Evolutionary conservation across 1,139 yeast species (phyloP), one percentile per base, ranked within the genome.

Genomic region (Hemisphaericaspora subhashii): DNA sequence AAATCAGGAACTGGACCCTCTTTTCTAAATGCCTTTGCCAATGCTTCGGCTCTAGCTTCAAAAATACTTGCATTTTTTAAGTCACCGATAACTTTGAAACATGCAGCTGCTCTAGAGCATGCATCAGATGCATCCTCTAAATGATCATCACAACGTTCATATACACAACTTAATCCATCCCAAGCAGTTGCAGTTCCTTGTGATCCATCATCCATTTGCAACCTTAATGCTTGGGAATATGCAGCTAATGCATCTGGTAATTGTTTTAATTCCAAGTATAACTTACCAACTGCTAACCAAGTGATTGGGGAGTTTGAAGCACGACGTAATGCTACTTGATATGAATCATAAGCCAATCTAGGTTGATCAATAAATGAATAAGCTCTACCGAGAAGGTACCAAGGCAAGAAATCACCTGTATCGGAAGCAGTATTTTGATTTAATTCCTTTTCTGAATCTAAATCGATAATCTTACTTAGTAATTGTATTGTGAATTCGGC

Each of bases 241-340:
- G 86, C 86, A 5, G 83, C 81, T 37, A 81, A 60, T 0, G 87
- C 81, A 51, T 81, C 87, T 3, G 81, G 76, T 20, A 81, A 57
- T 55, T 81, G 87, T 38, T 76, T 75, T 50, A 80, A 62, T 45
- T 73, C 74, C 42, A 81, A 58, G 52, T 81, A 81, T 36, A 82
- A 60, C 20, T 77, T 71, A 1, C 86, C 88, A 17, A 81, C 80
- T 0, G 83, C 80, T 29, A 82, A 58, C 88, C 87, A 81, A 7
- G 83, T 76, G 38, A 79, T 63, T 13, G 86, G 79, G 11, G 75
- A 70, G 25, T 66, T 64, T 14, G 81, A 73, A 0, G 82, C 79
- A 34, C 79, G 64, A 44, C 75, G 67, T 38, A 81, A 59, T 2
- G 86, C 81, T 29, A 71, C 65, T 53, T 81, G 86, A 46, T 75